Evolutionary conservation across 768 basidiomycete genomes (phyloP).

Genomic region (Wakefieldia striispora): DNA sequence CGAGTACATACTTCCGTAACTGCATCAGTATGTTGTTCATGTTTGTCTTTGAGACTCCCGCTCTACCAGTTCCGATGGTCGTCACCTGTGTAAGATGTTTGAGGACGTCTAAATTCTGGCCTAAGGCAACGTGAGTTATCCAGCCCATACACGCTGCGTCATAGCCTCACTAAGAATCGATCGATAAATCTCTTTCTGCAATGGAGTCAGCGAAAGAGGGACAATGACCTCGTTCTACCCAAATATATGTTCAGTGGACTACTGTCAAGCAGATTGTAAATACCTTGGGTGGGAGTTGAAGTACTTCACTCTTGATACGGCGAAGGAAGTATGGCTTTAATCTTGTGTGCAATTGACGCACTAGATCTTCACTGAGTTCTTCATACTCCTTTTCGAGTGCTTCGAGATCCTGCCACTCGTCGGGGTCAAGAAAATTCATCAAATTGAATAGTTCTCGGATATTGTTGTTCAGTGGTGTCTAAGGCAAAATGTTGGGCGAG

Average conservation of each 20-base stretch:
- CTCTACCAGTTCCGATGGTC: slow-evolving; percentile 30
- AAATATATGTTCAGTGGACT: slow-evolving; percentile 2
- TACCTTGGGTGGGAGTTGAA: slow-evolving; percentile 91
- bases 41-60: slow-evolving; percentile 45
- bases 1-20: slow-evolving; percentile 64
- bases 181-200: slow-evolving; percentile 88
- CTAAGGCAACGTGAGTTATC: slow-evolving; percentile 36
- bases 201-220: slow-evolving; percentile 80
- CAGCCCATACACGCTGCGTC: slow-evolving; percentile 12
- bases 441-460: slow-evolving; percentile 95
- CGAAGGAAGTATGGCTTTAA: slow-evolving; percentile 91
- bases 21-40: slow-evolving; percentile 88
- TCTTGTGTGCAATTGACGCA: slow-evolving; percentile 74
- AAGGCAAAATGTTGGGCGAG: background rate
- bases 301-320: slow-evolving; percentile 89
- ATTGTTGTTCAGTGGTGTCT: slow-evolving; percentile 97
- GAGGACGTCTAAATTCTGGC: slow-evolving; percentile 67
- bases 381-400: slow-evolving; percentile 71
- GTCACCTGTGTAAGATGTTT: slow-evolving; percentile 53
- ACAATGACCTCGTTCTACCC: slow-evolving; percentile 86
- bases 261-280: background rate
- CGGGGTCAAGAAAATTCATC: slow-evolving; percentile 90
- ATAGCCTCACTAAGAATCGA: slow-evolving; percentile 67
- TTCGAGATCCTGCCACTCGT: slow-evolving; percentile 73
- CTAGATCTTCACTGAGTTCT: slow-evolving; percentile 73